Evolutionary conservation across 345 rosid genomes (phyloP).

Genomic region (Eucalyptus regnans): DNA sequence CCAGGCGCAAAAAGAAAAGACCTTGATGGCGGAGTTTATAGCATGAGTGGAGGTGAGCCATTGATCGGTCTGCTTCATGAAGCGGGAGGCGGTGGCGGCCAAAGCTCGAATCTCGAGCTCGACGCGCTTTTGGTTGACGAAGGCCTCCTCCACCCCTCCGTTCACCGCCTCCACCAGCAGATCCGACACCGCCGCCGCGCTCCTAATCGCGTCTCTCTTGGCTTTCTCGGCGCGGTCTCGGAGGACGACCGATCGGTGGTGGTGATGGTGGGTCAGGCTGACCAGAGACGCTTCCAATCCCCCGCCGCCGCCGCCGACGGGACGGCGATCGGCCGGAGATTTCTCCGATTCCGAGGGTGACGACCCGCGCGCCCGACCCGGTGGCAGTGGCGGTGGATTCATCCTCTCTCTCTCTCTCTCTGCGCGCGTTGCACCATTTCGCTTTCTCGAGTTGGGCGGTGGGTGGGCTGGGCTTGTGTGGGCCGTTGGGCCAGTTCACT

Average conservation of each 20-base stretch:
- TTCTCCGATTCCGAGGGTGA: conserved; percentile 9
- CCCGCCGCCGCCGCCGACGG: not conserved
- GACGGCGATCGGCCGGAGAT: conserved; percentile 3
- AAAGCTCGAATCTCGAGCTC: conserved; percentile 67
- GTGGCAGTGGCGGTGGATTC: conserved; percentile 18
- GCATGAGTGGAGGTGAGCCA: conserved; percentile 74
- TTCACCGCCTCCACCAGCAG: conserved; percentile 71
- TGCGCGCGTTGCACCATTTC: not conserved
- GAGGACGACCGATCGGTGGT: conserved; percentile 41
- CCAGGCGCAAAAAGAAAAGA: not conserved
- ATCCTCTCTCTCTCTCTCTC: not conserved
- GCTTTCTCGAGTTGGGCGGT: not conserved
- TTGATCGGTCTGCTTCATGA: conserved; percentile 68
- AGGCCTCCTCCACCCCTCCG: conserved; percentile 78
- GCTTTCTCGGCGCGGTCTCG: conserved; percentile 66
- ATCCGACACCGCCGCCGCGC: conserved; percentile 61
- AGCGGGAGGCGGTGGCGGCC: conserved; percentile 45
- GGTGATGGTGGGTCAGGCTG: conserved; percentile 49
- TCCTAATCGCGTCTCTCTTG: conserved; percentile 56
- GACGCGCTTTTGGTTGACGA: conserved; percentile 67
- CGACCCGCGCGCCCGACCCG: conserved; percentile 16
- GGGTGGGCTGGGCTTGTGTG: not conserved
- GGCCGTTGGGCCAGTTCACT: not conserved
- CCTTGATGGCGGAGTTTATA: conserved; percentile 78
- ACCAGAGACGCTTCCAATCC: conserved; percentile 56